These are phyloP conservation scores for Solanum etuberosum DNA, from an alignment of 257 asterid genomes.

Conservation along the genomic window DNA sequence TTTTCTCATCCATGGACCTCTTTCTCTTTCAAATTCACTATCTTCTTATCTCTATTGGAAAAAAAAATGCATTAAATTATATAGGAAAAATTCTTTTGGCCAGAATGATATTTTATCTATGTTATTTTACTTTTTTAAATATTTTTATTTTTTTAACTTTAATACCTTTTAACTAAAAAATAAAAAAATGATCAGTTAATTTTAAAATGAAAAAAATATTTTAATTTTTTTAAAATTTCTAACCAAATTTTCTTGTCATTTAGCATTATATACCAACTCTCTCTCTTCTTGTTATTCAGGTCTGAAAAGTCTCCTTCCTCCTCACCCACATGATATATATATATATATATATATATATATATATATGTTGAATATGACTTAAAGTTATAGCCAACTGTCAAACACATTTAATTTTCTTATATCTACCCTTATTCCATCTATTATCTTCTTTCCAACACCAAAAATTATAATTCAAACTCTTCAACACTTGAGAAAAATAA, in stretches of 20 bases:
- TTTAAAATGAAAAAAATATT: too few species aligned
- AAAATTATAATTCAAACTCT: neutral
- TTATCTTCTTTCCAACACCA: neutral
- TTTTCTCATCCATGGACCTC: conserved; percentile 16
- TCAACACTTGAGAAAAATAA: neutral
- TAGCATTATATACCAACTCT: neutral
- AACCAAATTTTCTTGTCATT: too few species aligned
- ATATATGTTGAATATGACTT: neutral
- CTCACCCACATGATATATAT: neutral
- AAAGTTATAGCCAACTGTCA: neutral
- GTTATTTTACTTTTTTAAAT: too few species aligned
- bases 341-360: neutral
- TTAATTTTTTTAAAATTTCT: too few species aligned
- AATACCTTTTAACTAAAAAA: too few species aligned
- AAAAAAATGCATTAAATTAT: neutral
- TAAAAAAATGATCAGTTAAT: too few species aligned
- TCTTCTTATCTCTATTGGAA: conserved; percentile 6
- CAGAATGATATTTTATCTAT: too few species aligned
- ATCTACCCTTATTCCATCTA: neutral
- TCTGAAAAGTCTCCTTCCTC: neutral
- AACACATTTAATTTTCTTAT: neutral
- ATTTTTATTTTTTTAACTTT: too few species aligned
- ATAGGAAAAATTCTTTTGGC: too few species aligned
- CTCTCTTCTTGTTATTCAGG: neutral
- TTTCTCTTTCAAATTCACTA: conserved; percentile 4